Evolutionary conservation across 805 yeast species (phyloP).

Genomic region (Candida oleophila): DNA sequence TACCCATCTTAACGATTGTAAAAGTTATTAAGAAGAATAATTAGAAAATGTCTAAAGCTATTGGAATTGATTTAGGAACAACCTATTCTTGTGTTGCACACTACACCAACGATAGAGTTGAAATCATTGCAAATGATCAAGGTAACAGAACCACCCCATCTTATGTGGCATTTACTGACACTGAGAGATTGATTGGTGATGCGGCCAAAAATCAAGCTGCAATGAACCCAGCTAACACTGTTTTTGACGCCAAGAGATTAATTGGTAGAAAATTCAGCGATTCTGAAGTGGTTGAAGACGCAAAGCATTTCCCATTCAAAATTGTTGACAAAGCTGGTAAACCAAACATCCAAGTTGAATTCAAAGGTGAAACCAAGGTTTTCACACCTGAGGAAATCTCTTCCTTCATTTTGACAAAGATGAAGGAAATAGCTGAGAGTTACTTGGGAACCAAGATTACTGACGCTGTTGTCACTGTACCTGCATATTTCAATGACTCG

Average conservation of each 20-base stretch:
- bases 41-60: conserved; percentile 29
- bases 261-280: conserved; percentile 82
- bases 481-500: conserved; percentile 44
- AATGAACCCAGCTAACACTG: conserved; percentile 90
- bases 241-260: conserved; percentile 93
- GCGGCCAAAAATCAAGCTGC: conserved; percentile 99
- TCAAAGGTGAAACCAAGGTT: conserved; percentile 79
- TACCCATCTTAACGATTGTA: background rate
- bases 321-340: conserved; percentile 76
- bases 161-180: conserved; percentile 92
- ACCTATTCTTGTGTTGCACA: conserved; percentile 95
- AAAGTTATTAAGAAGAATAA: background rate
- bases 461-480: conserved; percentile 45
- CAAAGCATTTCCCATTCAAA: conserved; percentile 88
- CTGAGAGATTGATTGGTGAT: conserved; percentile 94
- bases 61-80: conserved; percentile 96
- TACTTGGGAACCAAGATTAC: conserved; percentile 80
- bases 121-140: conserved; percentile 94
- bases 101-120: conserved; percentile 74
- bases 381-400: conserved; percentile 95
- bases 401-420: conserved; percentile 86
- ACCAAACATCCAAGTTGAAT: conserved; percentile 85
- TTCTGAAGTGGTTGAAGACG: conserved; percentile 72
- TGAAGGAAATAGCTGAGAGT: conserved; percentile 93
- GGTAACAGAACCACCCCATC: conserved; percentile 99